phyloP scores from a whole-genome alignment of 768 basidiomycete genomes.

The Rhodocollybia butyracea region DNA sequence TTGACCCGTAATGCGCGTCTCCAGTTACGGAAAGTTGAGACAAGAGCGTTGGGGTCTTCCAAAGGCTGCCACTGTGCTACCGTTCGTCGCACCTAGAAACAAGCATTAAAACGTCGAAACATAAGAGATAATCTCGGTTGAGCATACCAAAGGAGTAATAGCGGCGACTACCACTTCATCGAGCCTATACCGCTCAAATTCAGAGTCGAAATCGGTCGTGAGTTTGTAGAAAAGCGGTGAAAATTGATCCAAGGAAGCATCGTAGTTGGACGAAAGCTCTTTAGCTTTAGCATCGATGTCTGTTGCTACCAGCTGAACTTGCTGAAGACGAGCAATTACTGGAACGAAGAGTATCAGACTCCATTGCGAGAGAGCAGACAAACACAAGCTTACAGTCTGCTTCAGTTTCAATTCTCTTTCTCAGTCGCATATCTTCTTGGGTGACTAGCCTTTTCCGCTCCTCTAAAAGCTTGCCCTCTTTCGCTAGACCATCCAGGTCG shows the following conservation, averaged over 20 bases:
- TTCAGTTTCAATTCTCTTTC: slow-evolving; percentile 70
- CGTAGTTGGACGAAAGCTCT: slow-evolving; percentile 61
- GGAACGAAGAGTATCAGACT: slow-evolving; percentile 1
- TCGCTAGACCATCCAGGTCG: slow-evolving; percentile 84
- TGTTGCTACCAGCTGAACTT: slow-evolving; percentile 70
- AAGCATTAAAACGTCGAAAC: not conserved
- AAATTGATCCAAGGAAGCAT: slow-evolving; percentile 72
- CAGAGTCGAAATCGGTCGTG: slow-evolving; percentile 61
- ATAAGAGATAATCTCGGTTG: not conserved
- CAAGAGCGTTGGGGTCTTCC: slow-evolving; percentile 62
- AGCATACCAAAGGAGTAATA: slow-evolving; percentile 68
- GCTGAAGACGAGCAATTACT: slow-evolving; percentile 80
- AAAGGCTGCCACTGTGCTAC: slow-evolving; percentile 83
- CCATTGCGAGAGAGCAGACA: not conserved
- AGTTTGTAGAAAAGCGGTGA: slow-evolving; percentile 70
- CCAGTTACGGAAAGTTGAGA: slow-evolving; percentile 69
- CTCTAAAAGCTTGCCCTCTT: slow-evolving; percentile 82
- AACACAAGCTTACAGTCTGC: slow-evolving; percentile 57
- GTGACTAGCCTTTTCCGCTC: slow-evolving; percentile 73
- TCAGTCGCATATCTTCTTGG: slow-evolving; percentile 67
- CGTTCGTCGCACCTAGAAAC: slow-evolving; percentile 58
- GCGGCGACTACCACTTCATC: slow-evolving; percentile 95
- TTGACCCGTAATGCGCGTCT: slow-evolving; percentile 62
- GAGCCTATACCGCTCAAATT: slow-evolving; percentile 75
- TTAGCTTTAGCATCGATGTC: slow-evolving; percentile 66